phyloP scores from a whole-genome alignment of 768 basidiomycete species.

The Collybia mongolica region DNA sequence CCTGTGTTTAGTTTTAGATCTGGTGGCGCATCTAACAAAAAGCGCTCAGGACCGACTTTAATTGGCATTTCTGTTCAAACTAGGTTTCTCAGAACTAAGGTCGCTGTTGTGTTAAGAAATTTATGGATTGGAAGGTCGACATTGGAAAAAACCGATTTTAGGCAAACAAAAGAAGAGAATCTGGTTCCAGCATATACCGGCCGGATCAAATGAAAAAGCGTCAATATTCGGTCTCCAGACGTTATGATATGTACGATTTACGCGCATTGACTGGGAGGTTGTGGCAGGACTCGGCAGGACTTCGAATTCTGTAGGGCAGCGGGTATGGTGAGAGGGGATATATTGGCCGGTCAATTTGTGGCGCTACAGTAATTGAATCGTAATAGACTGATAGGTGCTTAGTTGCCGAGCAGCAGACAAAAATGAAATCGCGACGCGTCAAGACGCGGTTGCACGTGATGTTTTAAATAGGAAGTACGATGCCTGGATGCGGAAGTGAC shows the following conservation, averaged over 20 bases:
- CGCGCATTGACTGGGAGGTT: background rate
- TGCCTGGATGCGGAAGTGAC: constrained; percentile 17
- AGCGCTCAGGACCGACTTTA: background rate
- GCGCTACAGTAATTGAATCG: constrained; percentile 14
- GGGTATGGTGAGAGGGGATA: constrained; percentile 7
- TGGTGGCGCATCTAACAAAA: constrained; percentile 13
- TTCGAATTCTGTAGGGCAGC: constrained; percentile 2
- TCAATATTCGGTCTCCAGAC: background rate
- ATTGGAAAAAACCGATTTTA: background rate
- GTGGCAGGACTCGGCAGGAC: constrained; percentile 8
- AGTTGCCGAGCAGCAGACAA: constrained; percentile 11
- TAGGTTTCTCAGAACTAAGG: background rate
- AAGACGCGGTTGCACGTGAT: constrained; percentile 17
- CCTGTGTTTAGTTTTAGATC: background rate
- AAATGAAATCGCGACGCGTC: constrained; percentile 5
- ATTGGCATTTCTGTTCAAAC: background rate
- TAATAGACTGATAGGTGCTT: constrained; percentile 12
- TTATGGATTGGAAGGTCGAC: constrained; percentile 4
- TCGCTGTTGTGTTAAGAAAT: constrained; percentile 4
- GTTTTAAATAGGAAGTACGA: constrained; percentile 18
- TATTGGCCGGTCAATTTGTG: constrained; percentile 25
- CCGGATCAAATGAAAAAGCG: constrained; percentile 14
- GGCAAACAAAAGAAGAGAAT: constrained; percentile 11
- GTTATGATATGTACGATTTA: constrained; percentile 14
- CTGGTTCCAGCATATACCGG: constrained; percentile 6